Base-by-base conservation (phyloP, 768 basidiomycete genomes). In the Leucosporidium creatinivorum region DNA sequence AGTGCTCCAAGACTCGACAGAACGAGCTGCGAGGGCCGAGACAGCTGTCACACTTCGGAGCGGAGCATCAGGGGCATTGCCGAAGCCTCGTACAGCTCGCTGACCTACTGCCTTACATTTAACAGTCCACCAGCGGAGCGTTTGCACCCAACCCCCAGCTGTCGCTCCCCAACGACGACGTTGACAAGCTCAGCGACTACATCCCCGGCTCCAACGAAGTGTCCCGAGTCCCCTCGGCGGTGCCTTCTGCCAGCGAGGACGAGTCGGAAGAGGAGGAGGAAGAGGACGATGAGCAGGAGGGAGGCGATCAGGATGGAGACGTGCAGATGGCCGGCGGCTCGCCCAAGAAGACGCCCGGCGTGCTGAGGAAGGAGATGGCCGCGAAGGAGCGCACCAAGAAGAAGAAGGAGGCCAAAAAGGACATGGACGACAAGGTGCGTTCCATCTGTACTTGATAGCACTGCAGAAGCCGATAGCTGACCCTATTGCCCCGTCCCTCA, bases 111-210 rank as follows among this genome's bases (percentile, higher is more conserved):
- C 23, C 51, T 15, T 52, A 52, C n/a, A n/a, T 26, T 26, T 6
- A 2, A 15, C 39, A 44, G 39, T 44, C 39, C 39, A 44, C 39
- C 39, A 44, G 39, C 39, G 39, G 39, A 44, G 39, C 39, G 39
- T 44, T 44, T 13, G 56, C 56, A 18, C 56, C 31, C 19, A 60
- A 60, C 28, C 59, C 59, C 12, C 44, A 31, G 9, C 26, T 60
- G 28, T 18, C 48, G 17, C 26, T 60, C 25, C 26, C 47, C 47
- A 17, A 17, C 39, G 59, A 49, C 48, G 59, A 60, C 18, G 91
- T 92, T 62, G 92, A 93, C 77, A 87, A 91, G 59, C 83, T 96
- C 68, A 90, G 89, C 75, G 92, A 94, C 77, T 85, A 93, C 65
- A 86, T 94, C 12, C 92, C 92, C 3, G 75, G 75, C 26, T 89